phyloP scores from a whole-genome alignment of 148 eudicot genomes.

The Arctostaphylos glauca region DNA sequence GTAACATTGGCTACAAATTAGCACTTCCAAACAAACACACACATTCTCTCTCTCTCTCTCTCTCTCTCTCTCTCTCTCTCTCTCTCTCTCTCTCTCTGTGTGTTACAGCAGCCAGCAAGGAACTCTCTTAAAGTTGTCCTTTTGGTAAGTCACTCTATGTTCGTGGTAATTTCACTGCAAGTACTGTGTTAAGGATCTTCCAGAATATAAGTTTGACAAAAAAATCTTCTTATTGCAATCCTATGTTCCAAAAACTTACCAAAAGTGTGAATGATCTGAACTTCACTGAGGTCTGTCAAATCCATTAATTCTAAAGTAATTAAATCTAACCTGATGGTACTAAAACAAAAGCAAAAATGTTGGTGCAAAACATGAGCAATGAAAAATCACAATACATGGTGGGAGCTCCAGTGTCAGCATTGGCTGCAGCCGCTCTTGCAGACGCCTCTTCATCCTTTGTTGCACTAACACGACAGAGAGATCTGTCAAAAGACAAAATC shows the following conservation, averaged over 20 bases:
- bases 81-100: no score
- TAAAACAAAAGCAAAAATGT: neutral
- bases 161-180: neutral
- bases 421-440: constrained; percentile 49
- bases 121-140: neutral
- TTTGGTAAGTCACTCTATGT: neutral
- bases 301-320: neutral
- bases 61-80: no score
- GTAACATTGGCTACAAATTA: neutral
- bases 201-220: neutral
- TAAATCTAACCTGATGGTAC: neutral
- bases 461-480: constrained; percentile 33
- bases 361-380: neutral
- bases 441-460: constrained; percentile 52
- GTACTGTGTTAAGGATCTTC: neutral
- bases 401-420: constrained; percentile 47
- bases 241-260: neutral
- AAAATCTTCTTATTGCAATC: neutral
- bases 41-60: neutral
- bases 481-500: constrained; percentile 23
- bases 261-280: neutral
- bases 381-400: constrained; percentile 31
- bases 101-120: neutral
- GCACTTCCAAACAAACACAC: neutral
- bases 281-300: neutral